These are phyloP conservation scores for Piloderma croceum DNA, from an alignment of 768 basidiomycete genomes.

Conservation along the genomic window DNA sequence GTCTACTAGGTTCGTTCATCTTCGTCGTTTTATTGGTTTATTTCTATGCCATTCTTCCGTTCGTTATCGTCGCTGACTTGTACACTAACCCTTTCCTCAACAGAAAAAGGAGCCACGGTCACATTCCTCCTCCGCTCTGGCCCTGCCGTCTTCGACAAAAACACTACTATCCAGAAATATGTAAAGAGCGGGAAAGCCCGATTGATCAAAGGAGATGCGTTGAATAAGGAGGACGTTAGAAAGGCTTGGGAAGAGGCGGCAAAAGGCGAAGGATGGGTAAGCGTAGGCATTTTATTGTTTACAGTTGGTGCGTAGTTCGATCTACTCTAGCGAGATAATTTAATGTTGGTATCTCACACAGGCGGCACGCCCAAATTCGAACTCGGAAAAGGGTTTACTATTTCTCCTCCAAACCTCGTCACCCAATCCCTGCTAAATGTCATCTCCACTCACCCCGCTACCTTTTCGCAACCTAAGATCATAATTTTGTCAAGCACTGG, in stretches of 20 bases:
- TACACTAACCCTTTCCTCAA: not conserved
- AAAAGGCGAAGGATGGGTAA: too few relatives aligned
- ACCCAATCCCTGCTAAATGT: conserved; percentile 52
- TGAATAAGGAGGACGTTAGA: conserved; percentile 44
- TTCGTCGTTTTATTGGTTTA: not conserved
- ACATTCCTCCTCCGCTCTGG: conserved; percentile 61
- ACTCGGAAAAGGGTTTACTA: conserved; percentile 41
- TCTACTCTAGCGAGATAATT: not conserved
- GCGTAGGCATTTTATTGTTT: conserved; percentile 56
- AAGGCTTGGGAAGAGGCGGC: conserved; percentile 45
- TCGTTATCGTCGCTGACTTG: not conserved
- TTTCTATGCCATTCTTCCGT: not conserved
- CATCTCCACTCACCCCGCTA: conserved; percentile 45
- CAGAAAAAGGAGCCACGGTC: conserved; percentile 54
- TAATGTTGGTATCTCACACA: conserved; percentile 18
- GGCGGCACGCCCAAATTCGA: conserved; percentile 44
- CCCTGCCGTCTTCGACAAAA: conserved; percentile 45
- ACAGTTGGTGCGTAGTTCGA: conserved; percentile 45
- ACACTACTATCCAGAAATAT: conserved; percentile 47
- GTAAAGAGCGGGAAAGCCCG: conserved; percentile 46
- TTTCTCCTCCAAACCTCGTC: conserved; percentile 52
- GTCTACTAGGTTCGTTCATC: conserved; percentile 39
- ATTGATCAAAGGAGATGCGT: conserved; percentile 57
- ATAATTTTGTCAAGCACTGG: conserved; percentile 52
- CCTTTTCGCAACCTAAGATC: conserved; percentile 36